These are phyloP conservation scores for Pulveroboletus frians DNA, from an alignment of 768 basidiomycete species.

Conservation along the genomic window DNA sequence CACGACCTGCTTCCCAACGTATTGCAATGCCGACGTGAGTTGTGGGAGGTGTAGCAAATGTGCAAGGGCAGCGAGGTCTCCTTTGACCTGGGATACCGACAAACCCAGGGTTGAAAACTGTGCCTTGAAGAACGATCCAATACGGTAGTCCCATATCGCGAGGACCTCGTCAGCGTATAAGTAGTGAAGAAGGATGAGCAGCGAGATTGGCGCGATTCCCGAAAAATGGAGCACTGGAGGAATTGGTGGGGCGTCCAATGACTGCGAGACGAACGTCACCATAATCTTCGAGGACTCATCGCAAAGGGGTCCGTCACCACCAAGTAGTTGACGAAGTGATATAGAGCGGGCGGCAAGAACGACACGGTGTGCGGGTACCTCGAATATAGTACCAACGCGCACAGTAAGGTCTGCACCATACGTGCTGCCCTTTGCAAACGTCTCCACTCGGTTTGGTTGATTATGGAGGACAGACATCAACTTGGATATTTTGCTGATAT, in stretches of 20 bases:
- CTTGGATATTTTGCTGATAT: constrained; percentile 32
- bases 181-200: constrained; percentile 75
- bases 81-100: constrained; percentile 46
- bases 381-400: constrained; percentile 37
- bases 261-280: constrained; percentile 22
- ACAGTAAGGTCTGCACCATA: constrained; percentile 65
- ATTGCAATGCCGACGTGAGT: constrained; percentile 52
- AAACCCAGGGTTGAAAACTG: constrained; percentile 39
- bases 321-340: constrained; percentile 41
- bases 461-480: constrained; percentile 13
- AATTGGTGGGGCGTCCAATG: neutral
- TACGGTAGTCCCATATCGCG: constrained; percentile 78
- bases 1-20: constrained; percentile 53
- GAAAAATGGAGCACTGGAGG: constrained; percentile 32
- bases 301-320: constrained; percentile 25
- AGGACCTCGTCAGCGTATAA: constrained; percentile 84
- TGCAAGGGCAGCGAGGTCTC: constrained; percentile 59
- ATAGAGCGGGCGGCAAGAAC: constrained; percentile 60
- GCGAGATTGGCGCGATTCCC: constrained; percentile 58
- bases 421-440: constrained; percentile 17
- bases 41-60: constrained; percentile 52
- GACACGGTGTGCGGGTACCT: constrained; percentile 59
- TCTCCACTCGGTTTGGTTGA: neutral
- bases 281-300: constrained; percentile 30
- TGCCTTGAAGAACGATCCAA: constrained; percentile 40